Conservation (phyloP, 176 grass and related monocot genomes). For the Zoysia pacifica region DNA sequence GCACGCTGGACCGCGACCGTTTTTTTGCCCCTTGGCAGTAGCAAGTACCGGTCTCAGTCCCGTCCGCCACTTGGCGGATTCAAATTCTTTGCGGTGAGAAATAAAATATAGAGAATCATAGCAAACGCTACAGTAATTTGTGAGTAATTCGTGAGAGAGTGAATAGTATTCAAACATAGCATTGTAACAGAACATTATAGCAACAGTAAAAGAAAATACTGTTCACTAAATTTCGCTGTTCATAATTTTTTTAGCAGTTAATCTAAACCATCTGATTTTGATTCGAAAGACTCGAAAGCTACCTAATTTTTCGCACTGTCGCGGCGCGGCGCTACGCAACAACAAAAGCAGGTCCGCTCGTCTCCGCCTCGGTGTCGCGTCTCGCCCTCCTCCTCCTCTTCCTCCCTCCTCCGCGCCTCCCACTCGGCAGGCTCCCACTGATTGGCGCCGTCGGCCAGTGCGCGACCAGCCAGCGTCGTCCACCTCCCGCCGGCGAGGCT, state of each 20-base stretch:
- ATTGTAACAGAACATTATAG: too few relatives aligned
- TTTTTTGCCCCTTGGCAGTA: background rate
- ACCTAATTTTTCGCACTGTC: background rate
- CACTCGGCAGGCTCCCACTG: background rate
- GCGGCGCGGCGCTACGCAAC: slow-evolving; percentile 19
- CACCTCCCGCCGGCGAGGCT: background rate
- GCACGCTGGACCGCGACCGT: slow-evolving; percentile 8
- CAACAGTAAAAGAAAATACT: too few relatives aligned
- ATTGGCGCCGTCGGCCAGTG: slow-evolving; percentile 15
- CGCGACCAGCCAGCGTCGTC: background rate
- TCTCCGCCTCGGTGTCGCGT: background rate
- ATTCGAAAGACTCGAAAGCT: too few relatives aligned
- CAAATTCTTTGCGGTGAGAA: too few relatives aligned
- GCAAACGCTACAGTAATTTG: too few relatives aligned
- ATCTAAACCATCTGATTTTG: too few relatives aligned
- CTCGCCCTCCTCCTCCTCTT: background rate
- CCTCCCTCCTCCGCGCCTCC: background rate
- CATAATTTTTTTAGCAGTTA: too few relatives aligned
- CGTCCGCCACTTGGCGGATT: slow-evolving; percentile 1
- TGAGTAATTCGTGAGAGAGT: too few relatives aligned
- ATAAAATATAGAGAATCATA: too few relatives aligned
- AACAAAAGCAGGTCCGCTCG: slow-evolving; percentile 39
- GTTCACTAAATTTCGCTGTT: too few relatives aligned
- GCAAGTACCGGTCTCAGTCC: slow-evolving; percentile 7
- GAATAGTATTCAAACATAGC: too few relatives aligned